Evolutionary conservation across 2,329 filamentous ascomycete species (phyloP).

Genomic region (Xylariaceae sp.): DNA sequence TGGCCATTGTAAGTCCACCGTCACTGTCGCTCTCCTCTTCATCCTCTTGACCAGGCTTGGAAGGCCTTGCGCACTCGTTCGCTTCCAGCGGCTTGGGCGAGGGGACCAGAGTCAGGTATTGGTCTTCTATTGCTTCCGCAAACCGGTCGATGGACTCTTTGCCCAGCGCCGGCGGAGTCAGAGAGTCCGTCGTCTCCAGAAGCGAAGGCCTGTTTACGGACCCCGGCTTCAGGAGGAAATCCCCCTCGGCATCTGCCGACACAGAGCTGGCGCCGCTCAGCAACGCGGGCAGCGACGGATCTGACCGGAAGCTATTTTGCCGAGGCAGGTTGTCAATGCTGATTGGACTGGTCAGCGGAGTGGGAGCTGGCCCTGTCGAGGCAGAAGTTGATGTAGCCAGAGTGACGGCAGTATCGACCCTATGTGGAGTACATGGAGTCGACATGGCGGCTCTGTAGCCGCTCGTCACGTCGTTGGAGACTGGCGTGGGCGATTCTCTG

Average conservation of each 20-base stretch:
- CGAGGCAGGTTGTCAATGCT: constrained; percentile 34
- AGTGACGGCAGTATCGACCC: constrained; percentile 39
- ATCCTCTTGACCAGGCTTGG: constrained; percentile 30
- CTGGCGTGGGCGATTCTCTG: background rate
- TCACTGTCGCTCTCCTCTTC: constrained; percentile 51
- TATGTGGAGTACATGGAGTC: constrained; percentile 30
- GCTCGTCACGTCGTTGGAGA: background rate
- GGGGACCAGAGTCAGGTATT: constrained; percentile 23
- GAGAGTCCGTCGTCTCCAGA: constrained; percentile 48
- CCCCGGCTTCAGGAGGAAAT: constrained; percentile 49
- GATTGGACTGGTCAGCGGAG: constrained; percentile 46
- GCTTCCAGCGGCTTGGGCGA: constrained; percentile 17
- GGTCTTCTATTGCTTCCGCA: constrained; percentile 36
- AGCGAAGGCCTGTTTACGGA: constrained; percentile 40
- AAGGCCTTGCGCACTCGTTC: constrained; percentile 18
- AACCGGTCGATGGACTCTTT: constrained; percentile 45
- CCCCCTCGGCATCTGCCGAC: constrained; percentile 57
- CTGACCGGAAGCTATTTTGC: constrained; percentile 52
- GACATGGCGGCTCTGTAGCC: constrained; percentile 19
- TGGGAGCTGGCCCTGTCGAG: constrained; percentile 44
- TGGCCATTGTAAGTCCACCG: constrained; percentile 50
- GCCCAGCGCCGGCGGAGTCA: constrained; percentile 46
- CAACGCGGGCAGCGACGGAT: constrained; percentile 58
- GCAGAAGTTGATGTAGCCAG: constrained; percentile 47
- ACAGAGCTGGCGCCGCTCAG: constrained; percentile 60